Percentiles rank a stretch among this genome's conserved stretches.
phyloP scores from a whole-genome alignment of 208 protist genomes.

The Leishmania guyanensis region DNA sequence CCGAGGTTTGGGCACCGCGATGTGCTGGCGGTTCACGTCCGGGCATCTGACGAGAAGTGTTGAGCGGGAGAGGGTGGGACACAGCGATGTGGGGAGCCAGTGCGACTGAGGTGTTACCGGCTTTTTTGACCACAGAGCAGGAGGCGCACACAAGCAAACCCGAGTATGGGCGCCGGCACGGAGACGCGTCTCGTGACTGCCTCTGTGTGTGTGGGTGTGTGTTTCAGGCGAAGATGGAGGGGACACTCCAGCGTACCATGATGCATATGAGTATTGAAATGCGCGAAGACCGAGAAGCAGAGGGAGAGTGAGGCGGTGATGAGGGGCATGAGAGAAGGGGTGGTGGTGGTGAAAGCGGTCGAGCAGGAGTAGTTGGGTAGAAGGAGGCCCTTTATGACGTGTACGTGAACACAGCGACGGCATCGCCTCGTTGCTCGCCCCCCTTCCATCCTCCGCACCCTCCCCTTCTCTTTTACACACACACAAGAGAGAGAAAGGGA shows the following conservation, averaged over 20 bases:
- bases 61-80: background rate
- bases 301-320: background rate
- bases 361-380: background rate
- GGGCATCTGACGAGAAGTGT: constrained; percentile 8
- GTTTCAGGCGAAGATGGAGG: background rate
- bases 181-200: background rate
- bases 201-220: background rate
- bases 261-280: background rate
- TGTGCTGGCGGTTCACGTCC: constrained; percentile 11
- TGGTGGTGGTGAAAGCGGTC: background rate
- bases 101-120: no score
- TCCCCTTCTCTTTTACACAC: background rate
- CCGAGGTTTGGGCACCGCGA: background rate
- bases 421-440: background rate
- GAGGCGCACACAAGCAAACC: background rate
- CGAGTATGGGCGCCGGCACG: background rate
- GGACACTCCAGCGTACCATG: background rate
- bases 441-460: background rate
- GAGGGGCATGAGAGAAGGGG: background rate
- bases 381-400: background rate
- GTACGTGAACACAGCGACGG: background rate
- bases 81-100: background rate
- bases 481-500: background rate
- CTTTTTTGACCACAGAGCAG: background rate
- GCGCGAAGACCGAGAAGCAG: background rate